Evolutionary conservation across 148 eudicot genomes (phyloP), one percentile per base, ranked within the genome.

Genomic region (Rhododendron ferrugineum): DNA sequence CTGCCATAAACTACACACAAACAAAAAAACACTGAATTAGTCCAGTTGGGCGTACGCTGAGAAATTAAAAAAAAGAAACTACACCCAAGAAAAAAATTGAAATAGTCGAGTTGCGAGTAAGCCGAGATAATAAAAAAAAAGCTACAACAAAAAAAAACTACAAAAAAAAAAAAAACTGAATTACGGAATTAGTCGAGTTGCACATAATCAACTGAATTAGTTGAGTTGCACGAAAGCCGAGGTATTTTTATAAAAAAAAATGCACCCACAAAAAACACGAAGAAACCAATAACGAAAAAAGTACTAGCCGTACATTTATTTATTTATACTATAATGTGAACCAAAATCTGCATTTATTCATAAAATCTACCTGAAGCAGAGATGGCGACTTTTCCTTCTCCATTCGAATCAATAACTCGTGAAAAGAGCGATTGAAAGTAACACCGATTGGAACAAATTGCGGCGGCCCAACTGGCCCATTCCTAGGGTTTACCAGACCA

Each of bases 1-100:
- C 87, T 18, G 68, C 86, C 88, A 93, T 87, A 28, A 89, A 85
- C 95, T 91, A 78, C 82, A 79, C 13, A 47, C 2, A 22, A 58
- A 58, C 40, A 37, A 37, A 37, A 37, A 3, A 37, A 37, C 40
- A 6, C 26, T 23, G 10, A 20, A 58, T 49, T 49, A 49, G 54
- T 49, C 54, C 0, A 49, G 54, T 49, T 49, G 54, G 0, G 14
- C 54, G 3, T 13, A 11, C 13, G 0, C 54, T 16, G 54, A 49
- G 54, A 49, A 16, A 49, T 11, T n/a, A n/a, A n/a, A 49, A 0
- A 49, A 49, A 36, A 36, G 2, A 28, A 89, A 85, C 95, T 91
- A 80, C 82, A 82, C 11, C 40, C 40, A 37, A 20, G 4, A 20
- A 6, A 58, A 18, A 56, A 56, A 18, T 18, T 20, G 23, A 16